phyloP scores from a whole-genome alignment of 2,329 filamentous ascomycete species.

The Neophaeococcomyces aloes region DNA sequence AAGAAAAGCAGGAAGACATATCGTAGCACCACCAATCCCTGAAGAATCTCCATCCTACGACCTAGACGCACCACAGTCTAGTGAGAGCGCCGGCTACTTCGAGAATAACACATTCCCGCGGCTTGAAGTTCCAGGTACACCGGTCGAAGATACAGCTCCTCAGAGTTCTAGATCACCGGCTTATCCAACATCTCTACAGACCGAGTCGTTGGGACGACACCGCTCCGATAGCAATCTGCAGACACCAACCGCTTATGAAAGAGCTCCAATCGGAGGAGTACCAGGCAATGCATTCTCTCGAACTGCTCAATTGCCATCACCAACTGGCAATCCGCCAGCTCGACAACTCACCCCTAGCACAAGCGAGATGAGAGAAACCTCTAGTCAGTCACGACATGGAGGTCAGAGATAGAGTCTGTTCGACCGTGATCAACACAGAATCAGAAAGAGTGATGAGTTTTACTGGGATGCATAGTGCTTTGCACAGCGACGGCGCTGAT shows the following conservation, averaged over 20 bases:
- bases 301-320: constrained; percentile 9
- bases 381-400: constrained; percentile 6
- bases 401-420: constrained; percentile 5
- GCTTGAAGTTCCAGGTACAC: background rate
- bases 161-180: background rate
- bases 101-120: constrained; percentile 14
- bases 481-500: background rate
- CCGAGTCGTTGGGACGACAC: background rate
- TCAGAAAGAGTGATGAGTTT: background rate
- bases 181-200: constrained; percentile 1
- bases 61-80: constrained; percentile 4
- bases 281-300: constrained; percentile 22
- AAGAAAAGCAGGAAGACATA: constrained; percentile 20
- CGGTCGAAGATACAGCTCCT: background rate
- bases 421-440: background rate
- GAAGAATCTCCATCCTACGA: background rate
- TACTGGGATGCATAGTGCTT: constrained; percentile 1
- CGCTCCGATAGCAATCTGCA: constrained; percentile 1
- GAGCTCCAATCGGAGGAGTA: constrained; percentile 13
- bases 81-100: constrained; percentile 16
- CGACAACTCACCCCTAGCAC: constrained; percentile 17
- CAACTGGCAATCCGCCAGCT: constrained; percentile 8
- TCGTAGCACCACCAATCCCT: constrained; percentile 8
- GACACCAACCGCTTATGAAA: constrained; percentile 5
- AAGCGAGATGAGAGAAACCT: constrained; percentile 16